Evolutionary conservation across 805 yeast genomes (phyloP).

Genomic region (Ogataea dorogensis): DNA sequence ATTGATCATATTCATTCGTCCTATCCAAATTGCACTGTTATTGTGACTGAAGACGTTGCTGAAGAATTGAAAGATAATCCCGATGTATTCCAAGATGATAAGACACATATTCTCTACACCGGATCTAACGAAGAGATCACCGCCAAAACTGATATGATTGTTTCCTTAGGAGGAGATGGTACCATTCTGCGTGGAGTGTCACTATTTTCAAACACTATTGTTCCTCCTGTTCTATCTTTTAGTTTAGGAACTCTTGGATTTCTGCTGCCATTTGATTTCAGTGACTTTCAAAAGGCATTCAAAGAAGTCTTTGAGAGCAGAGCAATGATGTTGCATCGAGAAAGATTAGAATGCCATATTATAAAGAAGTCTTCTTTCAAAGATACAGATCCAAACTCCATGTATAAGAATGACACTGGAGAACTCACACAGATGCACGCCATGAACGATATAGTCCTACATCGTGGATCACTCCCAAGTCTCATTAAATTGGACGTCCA

Average conservation of each 20-base stretch:
- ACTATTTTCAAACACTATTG: slow-evolving; percentile 62
- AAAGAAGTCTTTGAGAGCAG: slow-evolving; percentile 62
- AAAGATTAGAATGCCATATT: slow-evolving; percentile 76
- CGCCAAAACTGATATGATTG: slow-evolving; percentile 70
- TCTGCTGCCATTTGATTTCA: slow-evolving; percentile 80
- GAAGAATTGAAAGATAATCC: slow-evolving; percentile 44
- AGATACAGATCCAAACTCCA: slow-evolving; percentile 12
- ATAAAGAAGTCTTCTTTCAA: slow-evolving; percentile 32
- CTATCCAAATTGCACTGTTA: slow-evolving; percentile 71
- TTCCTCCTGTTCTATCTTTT: slow-evolving; percentile 87
- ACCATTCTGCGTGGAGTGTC: slow-evolving; percentile 85
- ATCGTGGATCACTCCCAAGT: slow-evolving; percentile 86
- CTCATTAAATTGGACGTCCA: slow-evolving; percentile 79
- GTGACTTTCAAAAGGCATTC: slow-evolving; percentile 59
- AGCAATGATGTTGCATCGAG: slow-evolving; percentile 71
- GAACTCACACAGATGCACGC: slow-evolving; percentile 56
- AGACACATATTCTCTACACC: slow-evolving; percentile 46
- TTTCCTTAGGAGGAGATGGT: slow-evolving; percentile 96
- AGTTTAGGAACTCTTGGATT: slow-evolving; percentile 92
- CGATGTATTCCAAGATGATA: not conserved
- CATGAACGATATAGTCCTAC: slow-evolving; percentile 88
- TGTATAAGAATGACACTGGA: slow-evolving; percentile 18
- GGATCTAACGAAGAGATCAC: slow-evolving; percentile 59
- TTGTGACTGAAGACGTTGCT: slow-evolving; percentile 73
- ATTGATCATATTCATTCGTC: slow-evolving; percentile 56